Evolutionary conservation across 495 filamentous ascomycete genomes (phyloP), one percentile per base, ranked within the genome.

Genomic region (Penicillium pulvis): DNA sequence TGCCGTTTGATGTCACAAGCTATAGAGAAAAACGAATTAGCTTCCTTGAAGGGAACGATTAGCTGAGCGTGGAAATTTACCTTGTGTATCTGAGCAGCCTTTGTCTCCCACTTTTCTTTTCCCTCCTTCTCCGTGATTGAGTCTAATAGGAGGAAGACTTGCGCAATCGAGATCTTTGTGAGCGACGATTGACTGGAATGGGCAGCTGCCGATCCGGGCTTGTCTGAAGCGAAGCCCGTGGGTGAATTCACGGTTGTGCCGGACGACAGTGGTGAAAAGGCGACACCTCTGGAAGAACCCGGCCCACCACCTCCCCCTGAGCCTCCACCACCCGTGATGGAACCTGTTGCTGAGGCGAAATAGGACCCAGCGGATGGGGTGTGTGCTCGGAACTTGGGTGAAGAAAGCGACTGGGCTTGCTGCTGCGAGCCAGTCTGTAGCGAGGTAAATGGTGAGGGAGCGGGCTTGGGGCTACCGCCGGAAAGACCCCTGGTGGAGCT

Each of bases 1-100:
- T 97, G 69, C 91, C 91, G 93, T 94, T 85, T 60, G 92, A 91
- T 82, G 94, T 88, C 70, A 96, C 86, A 63, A 97, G 84, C 92
- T 96, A 63, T 26, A 39, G 57, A 48, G 8, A 23, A 51, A 52
- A 61, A 17, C 60, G 60, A 44, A 44, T 72, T 28, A 71, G 62
- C 33, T 31, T 31, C 39, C 16, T 10, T n/a, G 11, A 19, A 44
- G 4, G 14, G 39, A 43, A 12, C 1, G 14, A 26, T 17, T 14
- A 30, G 17, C 1, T 1, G 20, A n/a, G 20, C 6, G 12, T 19
- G 16, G 16, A 6, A n/a, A 67, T 83, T 64, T 80, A 97, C 93
- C 83, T 92, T 95, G 66, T 86, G 85, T 64, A 99, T 89, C 71
- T 93, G 90, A 68, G 94, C 92, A 63, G 87, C 87, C 76, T 95